Evolutionary conservation across 495 filamentous ascomycete species (phyloP), one percentile per base, ranked within the genome.

Genomic region (Corynascus novoguineensis): DNA sequence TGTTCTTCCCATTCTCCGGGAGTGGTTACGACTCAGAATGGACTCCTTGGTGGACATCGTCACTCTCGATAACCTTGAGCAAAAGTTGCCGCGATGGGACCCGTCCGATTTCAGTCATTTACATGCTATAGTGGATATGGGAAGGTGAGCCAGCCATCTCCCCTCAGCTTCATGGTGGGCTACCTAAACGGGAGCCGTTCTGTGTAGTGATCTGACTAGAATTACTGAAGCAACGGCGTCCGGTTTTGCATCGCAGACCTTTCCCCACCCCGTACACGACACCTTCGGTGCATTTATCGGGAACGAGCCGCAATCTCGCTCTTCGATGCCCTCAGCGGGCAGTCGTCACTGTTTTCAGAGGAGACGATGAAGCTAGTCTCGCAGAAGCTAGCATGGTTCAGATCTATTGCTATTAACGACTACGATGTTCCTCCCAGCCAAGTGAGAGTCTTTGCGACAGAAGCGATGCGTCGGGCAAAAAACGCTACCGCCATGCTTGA

Each of bases 231-330:
- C 75, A 97, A 97, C 79, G 92, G 91, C 58, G 92, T 97, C 61
- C 90, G 92, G 42, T 95, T 95, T 75, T 92, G 88, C 9, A 90
- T 97, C 57, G 87, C 90, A 9, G 82, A 89, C 53, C 79, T 96
- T 29, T 79, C 85, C 1, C 82, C 84, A 8, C 82, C 86, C 2
- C 82, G 75, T 4, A 74, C 85, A 15, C 85, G 92, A 14, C 80
- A 91, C 29, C 78, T 95, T 27, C 86, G 79, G 17, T 91, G 86
- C 32, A 58, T 95, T 51, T 93, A 89, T 68, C 82, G 83, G 58
- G 85, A 91, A 63, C 85, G 92, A 7, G 81, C 82, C 21, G 82
- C 81, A 46, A 89, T 97, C 62, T 95, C 90, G 0, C 76, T 96
- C n/a, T 96, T 95, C 71, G 90, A 96, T 61, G 90, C 89, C 2